Evolutionary conservation across 441 rosid species (phyloP).

Genomic region (Pelargonium exstipulatum): DNA sequence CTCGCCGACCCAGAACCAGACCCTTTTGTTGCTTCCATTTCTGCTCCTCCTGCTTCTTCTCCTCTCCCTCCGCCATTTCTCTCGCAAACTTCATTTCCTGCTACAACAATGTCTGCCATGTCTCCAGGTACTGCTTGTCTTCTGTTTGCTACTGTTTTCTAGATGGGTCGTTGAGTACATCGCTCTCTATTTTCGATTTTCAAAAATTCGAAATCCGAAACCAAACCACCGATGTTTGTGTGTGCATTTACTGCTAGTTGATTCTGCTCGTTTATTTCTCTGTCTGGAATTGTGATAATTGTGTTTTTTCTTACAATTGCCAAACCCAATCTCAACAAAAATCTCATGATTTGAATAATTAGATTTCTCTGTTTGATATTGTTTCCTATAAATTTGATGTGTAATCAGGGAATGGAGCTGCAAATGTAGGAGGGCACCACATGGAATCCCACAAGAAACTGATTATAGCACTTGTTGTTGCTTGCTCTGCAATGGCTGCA

Average conservation of each 20-base stretch:
- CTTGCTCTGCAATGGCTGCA: constrained; percentile 45
- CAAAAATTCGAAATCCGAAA: constrained; percentile 17
- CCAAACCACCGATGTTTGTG: neutral
- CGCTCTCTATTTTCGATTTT: too few species aligned
- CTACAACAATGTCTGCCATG: constrained; percentile 41
- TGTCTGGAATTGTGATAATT: neutral
- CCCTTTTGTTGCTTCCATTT: constrained; percentile 27
- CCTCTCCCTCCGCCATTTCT: constrained; percentile 30
- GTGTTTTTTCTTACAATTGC: neutral
- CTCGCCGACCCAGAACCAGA: constrained; percentile 16
- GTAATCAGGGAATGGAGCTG: constrained; percentile 43
- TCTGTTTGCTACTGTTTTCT: neutral
- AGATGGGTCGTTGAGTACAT: too few species aligned
- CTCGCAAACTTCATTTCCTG: constrained; percentile 23
- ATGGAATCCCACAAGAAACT: constrained; percentile 49
- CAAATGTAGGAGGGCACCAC: constrained; percentile 33
- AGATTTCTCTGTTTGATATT: neutral
- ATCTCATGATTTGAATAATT: neutral
- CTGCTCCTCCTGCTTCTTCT: constrained; percentile 26
- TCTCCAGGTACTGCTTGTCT: constrained; percentile 81
- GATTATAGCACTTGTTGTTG: constrained; percentile 39
- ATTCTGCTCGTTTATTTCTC: neutral
- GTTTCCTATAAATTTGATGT: neutral
- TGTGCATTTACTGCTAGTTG: constrained; percentile 25
- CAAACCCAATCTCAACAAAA: constrained; percentile 4